Evolutionary conservation across 2,329 filamentous ascomycete species (phyloP).

Genomic region (Dactylellina leptospora): DNA sequence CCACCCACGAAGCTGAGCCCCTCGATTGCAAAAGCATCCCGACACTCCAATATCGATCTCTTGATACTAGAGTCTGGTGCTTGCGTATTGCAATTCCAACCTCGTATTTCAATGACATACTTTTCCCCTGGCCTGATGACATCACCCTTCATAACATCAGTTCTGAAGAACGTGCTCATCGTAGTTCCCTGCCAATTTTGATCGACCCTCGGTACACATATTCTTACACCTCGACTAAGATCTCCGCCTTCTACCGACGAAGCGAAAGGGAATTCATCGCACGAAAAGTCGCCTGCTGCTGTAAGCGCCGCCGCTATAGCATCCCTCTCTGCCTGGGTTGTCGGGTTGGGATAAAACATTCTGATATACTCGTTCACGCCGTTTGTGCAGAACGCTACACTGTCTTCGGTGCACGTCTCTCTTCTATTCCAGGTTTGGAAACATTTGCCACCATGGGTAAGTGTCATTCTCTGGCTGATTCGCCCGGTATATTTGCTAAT

Average conservation of each 20-base stretch:
- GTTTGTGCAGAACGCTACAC: conserved; percentile 6
- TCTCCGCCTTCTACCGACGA: conserved; percentile 16
- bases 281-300: conserved; percentile 8
- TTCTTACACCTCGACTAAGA: background rate
- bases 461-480: conserved; percentile 1
- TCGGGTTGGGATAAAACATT: conserved; percentile 2
- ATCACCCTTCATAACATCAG: conserved; percentile 1
- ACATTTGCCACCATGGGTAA: conserved; percentile 17
- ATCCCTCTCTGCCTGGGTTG: background rate
- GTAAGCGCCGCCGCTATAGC: conserved; percentile 2
- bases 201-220: conserved; percentile 11
- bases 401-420: conserved; percentile 3
- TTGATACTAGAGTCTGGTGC: conserved; percentile 8
- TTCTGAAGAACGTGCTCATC: conserved; percentile 16
- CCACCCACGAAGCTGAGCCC: conserved; percentile 21
- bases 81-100: conserved; percentile 16
- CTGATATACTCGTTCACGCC: conserved; percentile 16
- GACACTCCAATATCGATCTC: background rate
- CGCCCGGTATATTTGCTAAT: conserved; percentile 9
- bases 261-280: conserved; percentile 23
- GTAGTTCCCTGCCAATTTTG: conserved; percentile 17
- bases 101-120: conserved; percentile 16
- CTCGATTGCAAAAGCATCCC: conserved; percentile 19
- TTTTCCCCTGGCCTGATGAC: conserved; percentile 13
- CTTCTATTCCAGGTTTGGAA: conserved; percentile 11